Conservation (phyloP, 805 yeast species). For the Yamadazyma scolyti region DNA sequence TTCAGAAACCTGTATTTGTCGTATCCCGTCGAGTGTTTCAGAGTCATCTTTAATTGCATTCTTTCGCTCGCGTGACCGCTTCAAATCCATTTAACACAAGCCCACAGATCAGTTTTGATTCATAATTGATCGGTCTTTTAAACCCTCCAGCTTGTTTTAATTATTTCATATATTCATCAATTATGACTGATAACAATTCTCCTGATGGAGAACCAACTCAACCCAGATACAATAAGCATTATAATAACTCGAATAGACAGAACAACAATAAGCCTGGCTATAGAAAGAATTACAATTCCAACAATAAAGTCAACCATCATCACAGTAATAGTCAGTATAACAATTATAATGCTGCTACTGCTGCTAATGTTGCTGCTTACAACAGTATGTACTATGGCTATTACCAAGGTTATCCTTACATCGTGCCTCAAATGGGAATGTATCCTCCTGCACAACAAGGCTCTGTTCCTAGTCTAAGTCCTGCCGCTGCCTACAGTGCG, state of each 20-base stretch:
- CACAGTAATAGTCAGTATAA: slow-evolving; percentile 18
- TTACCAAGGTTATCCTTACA: slow-evolving; percentile 23
- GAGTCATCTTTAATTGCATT: no score
- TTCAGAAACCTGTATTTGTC: no score
- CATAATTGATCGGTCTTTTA: no score
- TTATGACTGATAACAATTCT: no score
- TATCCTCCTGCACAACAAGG: slow-evolving; percentile 8
- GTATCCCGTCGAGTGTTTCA: no score
- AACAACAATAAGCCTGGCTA: slow-evolving; percentile 9
- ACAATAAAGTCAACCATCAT: slow-evolving; percentile 16
- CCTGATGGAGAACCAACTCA: no score
- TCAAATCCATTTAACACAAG: no score
- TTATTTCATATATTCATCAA: no score
- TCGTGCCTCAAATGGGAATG: slow-evolving; percentile 13
- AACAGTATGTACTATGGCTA: slow-evolving; percentile 24
- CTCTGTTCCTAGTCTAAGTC: slow-evolving; percentile 5
- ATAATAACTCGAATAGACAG: slow-evolving; percentile 9
- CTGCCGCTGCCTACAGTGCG: not conserved
- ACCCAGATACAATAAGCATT: slow-evolving; percentile 5
- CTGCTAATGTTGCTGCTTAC: slow-evolving; percentile 11
- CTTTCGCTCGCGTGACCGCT: no score
- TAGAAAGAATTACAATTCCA: slow-evolving; percentile 9
- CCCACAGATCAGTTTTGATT: no score
- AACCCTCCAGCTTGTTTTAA: no score
- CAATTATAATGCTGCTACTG: slow-evolving; percentile 18